Evolutionary conservation across 176 grass and related monocot species (phyloP), one percentile per base, ranked within the genome.

Genomic region (Urochloa ruziziensis): DNA sequence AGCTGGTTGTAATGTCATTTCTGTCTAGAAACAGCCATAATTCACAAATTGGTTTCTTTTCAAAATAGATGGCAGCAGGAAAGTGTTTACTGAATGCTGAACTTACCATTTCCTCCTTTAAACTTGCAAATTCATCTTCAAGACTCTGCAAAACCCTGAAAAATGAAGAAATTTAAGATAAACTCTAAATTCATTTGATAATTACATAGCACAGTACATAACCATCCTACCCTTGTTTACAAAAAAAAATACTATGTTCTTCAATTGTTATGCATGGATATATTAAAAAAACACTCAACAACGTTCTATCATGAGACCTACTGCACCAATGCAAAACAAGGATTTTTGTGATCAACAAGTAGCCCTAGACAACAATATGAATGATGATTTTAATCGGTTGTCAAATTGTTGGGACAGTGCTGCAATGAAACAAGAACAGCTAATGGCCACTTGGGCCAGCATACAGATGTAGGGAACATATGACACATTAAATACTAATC

Each of bases 61-160:
- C 44, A 24, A 49, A 65, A 70, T n/a, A 48, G 21, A 58, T 35
- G 23, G 51, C n/a, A 39, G 23, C 21, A 33, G 19, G 27, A 30
- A 85, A 28, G 27, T 86, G 28, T 58, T 74, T 62, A 70, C 13
- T 74, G 37, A 52, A 65, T 84, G 72, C 73, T 62, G 82, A 86
- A 81, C 7, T 90, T 91, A 88, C 87, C 84, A 87, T 75, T 75
- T 97, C 90, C 54, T 91, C 90, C 82, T 98, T 94, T 60, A 93
- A 88, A 87, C 68, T 64, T 74, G 70, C 80, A 88, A 91, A 98
- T 85, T 94, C 95, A 84, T 84, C 86, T 91, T 98, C 92, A 75
- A 98, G 83, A 78, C 88, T 90, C 66, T 94, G 84, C 88, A 98
- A 85, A 32, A 98, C 79, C 78, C 95, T 98, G 88, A 56, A 83